A percentile compares a stretch with the other conserved stretches of the same genome.
Conservation (phyloP, 441 rosid species). For the Biscutella auriculata region DNA sequence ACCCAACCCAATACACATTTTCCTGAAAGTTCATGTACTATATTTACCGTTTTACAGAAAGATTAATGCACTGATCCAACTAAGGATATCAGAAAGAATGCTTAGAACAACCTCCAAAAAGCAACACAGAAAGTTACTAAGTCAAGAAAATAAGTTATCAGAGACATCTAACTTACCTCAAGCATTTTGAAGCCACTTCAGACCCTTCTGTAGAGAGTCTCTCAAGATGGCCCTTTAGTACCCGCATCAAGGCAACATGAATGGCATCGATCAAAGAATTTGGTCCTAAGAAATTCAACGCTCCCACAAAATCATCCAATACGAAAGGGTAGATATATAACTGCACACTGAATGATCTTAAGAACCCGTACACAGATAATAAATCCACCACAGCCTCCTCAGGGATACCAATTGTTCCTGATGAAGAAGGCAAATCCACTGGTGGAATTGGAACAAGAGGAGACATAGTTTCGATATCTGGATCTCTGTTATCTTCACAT, state of each 20-base stretch:
- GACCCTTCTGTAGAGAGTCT: slow-evolving; percentile 47
- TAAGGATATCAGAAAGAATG: no score
- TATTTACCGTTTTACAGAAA: no score
- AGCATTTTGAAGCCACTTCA: slow-evolving; percentile 54
- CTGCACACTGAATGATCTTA: slow-evolving; percentile 57
- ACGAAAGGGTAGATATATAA: slow-evolving; percentile 68
- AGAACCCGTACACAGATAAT: slow-evolving; percentile 61
- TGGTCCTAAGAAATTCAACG: slow-evolving; percentile 44
- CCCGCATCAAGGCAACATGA: slow-evolving; percentile 62
- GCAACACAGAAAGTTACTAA: background rate
- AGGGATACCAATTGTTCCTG: slow-evolving; percentile 60
- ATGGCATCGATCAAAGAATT: slow-evolving; percentile 67
- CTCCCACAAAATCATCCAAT: slow-evolving; percentile 76
- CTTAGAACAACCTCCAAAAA: no score
- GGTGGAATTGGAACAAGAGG: slow-evolving; percentile 31
- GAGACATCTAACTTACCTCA: slow-evolving; percentile 58
- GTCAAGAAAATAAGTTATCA: background rate
- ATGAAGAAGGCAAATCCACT: slow-evolving; percentile 54
- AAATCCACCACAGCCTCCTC: slow-evolving; percentile 60
- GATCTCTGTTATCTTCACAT: slow-evolving; percentile 26
- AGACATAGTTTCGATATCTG: slow-evolving; percentile 26
- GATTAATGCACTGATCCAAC: no score
- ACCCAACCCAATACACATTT: no score
- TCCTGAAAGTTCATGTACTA: no score
- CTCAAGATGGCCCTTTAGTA: slow-evolving; percentile 53